Conservation (phyloP, 176 grass and related monocot genomes). For the Triticum turgidum region DNA sequence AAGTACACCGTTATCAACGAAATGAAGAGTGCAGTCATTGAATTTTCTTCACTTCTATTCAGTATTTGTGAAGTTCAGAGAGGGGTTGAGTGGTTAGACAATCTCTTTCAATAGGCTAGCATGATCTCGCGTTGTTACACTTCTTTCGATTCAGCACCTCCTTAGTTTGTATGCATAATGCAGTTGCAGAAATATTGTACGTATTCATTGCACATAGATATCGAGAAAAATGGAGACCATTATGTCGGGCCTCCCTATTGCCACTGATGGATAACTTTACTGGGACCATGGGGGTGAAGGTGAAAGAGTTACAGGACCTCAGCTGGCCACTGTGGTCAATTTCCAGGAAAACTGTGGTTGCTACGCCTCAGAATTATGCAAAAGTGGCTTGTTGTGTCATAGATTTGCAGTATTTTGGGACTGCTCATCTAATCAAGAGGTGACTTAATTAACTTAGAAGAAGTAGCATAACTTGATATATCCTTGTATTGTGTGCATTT, state of each 20-base stretch:
- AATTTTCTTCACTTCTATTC: neutral
- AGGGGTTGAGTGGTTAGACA: neutral
- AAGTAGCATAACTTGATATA: constrained; percentile 11
- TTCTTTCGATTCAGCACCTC: neutral
- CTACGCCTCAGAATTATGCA: neutral
- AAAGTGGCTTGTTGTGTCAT: neutral
- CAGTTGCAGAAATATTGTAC: constrained; percentile 12
- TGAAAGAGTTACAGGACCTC: neutral
- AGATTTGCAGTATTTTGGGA: neutral
- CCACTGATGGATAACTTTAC: neutral
- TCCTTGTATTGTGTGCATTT: neutral
- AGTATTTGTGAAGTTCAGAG: constrained; percentile 5
- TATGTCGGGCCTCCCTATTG: neutral
- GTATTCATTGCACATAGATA: neutral
- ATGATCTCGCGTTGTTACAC: neutral
- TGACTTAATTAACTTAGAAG: constrained; percentile 1
- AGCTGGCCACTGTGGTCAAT: neutral
- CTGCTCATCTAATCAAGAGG: neutral
- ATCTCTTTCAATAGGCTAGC: constrained; percentile 3
- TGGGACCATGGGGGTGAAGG: neutral
- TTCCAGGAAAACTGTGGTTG: neutral
- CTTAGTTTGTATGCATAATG: neutral
- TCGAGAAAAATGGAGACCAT: neutral
- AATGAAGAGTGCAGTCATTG: neutral
- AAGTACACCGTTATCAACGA: constrained; percentile 20